Percentiles rank a stretch among this genome's conserved stretches.
Evolutionary conservation across 371 early-diverging fungal species (phyloP).

Genomic region (Phascolomyces articulosus): DNA sequence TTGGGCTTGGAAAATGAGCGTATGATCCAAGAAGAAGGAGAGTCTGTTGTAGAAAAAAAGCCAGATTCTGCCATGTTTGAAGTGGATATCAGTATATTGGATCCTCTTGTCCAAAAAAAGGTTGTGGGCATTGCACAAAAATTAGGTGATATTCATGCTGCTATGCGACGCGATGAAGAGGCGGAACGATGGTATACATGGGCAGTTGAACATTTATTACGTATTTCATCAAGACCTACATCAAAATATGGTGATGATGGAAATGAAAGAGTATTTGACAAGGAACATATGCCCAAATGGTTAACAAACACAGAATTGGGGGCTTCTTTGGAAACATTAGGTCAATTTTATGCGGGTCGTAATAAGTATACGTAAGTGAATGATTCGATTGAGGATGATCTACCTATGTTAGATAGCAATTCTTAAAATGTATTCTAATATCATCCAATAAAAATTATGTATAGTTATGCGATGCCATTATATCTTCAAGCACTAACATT

Average conservation of each 20-base stretch:
- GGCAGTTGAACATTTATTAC: slow-evolving; percentile 62
- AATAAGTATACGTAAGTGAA: slow-evolving; percentile 51
- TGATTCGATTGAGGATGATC: no score
- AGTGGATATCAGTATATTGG: slow-evolving; percentile 7
- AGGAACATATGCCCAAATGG: slow-evolving; percentile 65
- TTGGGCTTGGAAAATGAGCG: slow-evolving; percentile 19
- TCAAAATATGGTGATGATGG: slow-evolving; percentile 36
- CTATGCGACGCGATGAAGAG: slow-evolving; percentile 50
- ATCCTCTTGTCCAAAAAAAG: slow-evolving; percentile 42
- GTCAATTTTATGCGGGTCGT: slow-evolving; percentile 57
- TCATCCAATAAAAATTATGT: no score
- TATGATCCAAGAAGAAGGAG: background rate
- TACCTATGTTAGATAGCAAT: no score
- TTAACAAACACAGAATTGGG: slow-evolving; percentile 61
- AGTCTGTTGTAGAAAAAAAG: background rate
- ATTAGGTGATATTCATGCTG: slow-evolving; percentile 56
- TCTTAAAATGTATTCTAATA: no score
- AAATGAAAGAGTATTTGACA: slow-evolving; percentile 44
- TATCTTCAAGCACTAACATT: slow-evolving; percentile 61
- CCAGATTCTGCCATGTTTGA: slow-evolving; percentile 19
- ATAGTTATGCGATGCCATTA: slow-evolving; percentile 61
- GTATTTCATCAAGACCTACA: slow-evolving; percentile 26
- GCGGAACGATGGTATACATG: slow-evolving; percentile 67
- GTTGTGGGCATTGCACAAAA: slow-evolving; percentile 62
- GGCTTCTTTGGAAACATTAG: slow-evolving; percentile 61